Percentiles rank a stretch among this genome's conserved stretches.
Evolutionary conservation across 163 green algal species (phyloP).

Genomic region (Trebouxia gelatinosa): DNA sequence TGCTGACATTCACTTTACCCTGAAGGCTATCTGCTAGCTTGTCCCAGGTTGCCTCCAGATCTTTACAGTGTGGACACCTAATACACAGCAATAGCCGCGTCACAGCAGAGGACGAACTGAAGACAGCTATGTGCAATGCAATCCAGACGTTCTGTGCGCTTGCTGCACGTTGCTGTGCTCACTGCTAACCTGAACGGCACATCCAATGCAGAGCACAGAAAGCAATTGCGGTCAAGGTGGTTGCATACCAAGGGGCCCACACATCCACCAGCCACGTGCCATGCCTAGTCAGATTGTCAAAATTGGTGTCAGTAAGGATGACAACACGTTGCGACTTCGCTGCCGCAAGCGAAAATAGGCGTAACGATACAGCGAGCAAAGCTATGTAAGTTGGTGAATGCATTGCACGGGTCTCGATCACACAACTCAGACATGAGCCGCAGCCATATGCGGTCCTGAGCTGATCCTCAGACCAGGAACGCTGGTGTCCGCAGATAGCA

Average conservation of each 20-base stretch:
- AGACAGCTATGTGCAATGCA: neutral
- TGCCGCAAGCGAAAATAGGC: neutral
- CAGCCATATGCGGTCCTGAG: too few relatives aligned
- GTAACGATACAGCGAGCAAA: neutral
- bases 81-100: neutral
- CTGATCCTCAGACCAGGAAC: too few relatives aligned
- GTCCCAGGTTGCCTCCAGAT: conserved; percentile 10
- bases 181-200: too few relatives aligned
- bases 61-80: conserved; percentile 16
- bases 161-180: too few relatives aligned
- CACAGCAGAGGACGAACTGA: neutral
- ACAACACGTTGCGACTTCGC: neutral
- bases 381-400: neutral
- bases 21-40: conserved; percentile 13
- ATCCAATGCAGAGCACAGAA: neutral
- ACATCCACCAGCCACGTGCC: conserved; percentile 13
- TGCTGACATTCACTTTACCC: conserved; percentile 19
- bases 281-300: conserved; percentile 4
- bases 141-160: too few relatives aligned
- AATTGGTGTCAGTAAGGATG: conserved; percentile 3
- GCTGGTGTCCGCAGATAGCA: too few relatives aligned
- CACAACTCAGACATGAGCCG: too few relatives aligned
- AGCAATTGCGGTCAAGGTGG: neutral
- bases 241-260: conserved; percentile 9
- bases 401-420: neutral